Conservation (phyloP, 495 filamentous ascomycete genomes). For the Aspergillus bertholletiae region DNA sequence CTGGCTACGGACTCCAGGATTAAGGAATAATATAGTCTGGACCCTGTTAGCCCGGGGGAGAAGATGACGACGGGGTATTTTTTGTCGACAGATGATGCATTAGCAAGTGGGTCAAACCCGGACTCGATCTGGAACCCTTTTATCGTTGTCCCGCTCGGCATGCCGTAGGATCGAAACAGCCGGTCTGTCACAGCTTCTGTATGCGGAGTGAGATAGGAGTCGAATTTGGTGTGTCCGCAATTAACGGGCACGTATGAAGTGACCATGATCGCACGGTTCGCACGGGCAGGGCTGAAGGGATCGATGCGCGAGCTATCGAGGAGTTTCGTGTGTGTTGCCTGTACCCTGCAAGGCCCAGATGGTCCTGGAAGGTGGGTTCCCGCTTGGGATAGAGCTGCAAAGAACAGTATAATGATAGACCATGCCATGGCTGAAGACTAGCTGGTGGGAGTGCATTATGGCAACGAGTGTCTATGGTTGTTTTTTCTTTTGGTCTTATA, state of each 20-base stretch:
- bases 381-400: neutral
- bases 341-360: neutral
- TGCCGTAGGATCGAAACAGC: neutral
- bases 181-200: neutral
- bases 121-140: neutral
- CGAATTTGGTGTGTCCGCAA: neutral
- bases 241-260: neutral
- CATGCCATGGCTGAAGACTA: neutral
- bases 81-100: neutral
- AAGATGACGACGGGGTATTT: slow-evolving; percentile 31
- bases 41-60: slow-evolving; percentile 29
- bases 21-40: slow-evolving; percentile 35
- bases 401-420: neutral
- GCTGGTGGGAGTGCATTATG: no score
- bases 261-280: neutral
- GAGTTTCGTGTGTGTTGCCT: neutral
- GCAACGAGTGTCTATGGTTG: no score
- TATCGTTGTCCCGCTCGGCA: neutral
- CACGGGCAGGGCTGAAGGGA: neutral
- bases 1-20: slow-evolving; percentile 42
- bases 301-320: neutral
- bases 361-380: neutral
- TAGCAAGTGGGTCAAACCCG: neutral
- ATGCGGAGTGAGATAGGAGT: neutral
- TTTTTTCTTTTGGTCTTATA: no score